Base-by-base conservation (phyloP, 2,329 filamentous ascomycete species). In the Ceratocystiopsis minuta region DNA sequence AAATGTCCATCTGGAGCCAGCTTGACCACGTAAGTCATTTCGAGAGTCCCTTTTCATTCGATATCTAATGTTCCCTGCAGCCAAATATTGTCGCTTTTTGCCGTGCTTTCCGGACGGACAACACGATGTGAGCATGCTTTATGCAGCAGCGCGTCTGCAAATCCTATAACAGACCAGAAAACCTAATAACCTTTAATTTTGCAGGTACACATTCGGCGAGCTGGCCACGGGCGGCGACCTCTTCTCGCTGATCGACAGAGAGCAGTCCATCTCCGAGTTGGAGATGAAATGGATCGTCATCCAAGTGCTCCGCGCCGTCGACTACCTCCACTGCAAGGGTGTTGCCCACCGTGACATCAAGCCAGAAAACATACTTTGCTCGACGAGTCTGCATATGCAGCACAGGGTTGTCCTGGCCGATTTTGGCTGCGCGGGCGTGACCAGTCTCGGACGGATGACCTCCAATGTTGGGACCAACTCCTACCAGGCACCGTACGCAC, bases 171-270 rank as follows among this genome's bases (percentile, higher is more conserved):
- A 18, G 18, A 49, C 36, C 17, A 24, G 13, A 16, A 17, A 18
- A 6, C 13, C 37, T 43, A 15, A 45, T 12, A 35, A 6, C 9
- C 7, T 6, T 10, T 28, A 12, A 6, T 28, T 10, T 28, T 28
- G 9, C 24, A 71, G 67, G 32, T 73, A 70, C 45, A 65, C 67
- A 0, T 73, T 77, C 44, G 70, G 65, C 1, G 69, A 75, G 40
- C 58, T 77, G 33, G 72, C 72, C 0, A 60, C 65, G 5, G 65
- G 72, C 0, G 69, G 69, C 0, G 69, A 73, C 46, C 53, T 72
- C 3, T 66, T 64, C 53, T 71, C 68, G 0, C 63, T 69, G 16
- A 51, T 67, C 11, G 48, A 57, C 37, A 57, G 59, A 17, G 57
- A 59, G 34, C 53, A 53, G 4, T 37, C 34, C 0, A 51, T 67